Evolutionary conservation across 2,329 filamentous ascomycete species (phyloP).

Genomic region (Epichloe glyceriae): DNA sequence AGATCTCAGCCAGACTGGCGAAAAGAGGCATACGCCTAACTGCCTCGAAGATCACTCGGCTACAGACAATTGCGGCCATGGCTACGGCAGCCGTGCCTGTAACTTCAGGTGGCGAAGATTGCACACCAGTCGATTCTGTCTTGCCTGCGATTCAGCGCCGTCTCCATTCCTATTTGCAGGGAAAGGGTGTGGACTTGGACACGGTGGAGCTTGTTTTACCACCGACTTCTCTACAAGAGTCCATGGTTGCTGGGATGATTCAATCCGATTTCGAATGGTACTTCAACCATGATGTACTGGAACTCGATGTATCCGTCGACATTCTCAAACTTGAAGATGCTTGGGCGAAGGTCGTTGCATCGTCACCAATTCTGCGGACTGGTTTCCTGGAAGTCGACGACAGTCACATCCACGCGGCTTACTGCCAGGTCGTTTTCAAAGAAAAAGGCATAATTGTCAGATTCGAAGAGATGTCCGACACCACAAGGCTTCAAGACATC

Average conservation of each 20-base stretch:
- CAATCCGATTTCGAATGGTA: constrained; percentile 62
- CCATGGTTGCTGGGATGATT: constrained; percentile 73
- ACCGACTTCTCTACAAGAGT: constrained; percentile 73
- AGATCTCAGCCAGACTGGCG: constrained; percentile 60
- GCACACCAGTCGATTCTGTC: too few relatives aligned
- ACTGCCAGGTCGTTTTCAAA: constrained; percentile 35
- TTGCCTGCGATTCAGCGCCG: constrained; percentile 5
- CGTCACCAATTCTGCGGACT: constrained; percentile 63
- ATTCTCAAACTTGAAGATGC: constrained; percentile 42
- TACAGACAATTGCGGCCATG: constrained; percentile 46
- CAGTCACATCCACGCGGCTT: constrained; percentile 36
- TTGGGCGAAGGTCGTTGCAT: constrained; percentile 45
- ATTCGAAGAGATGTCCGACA: constrained; percentile 12
- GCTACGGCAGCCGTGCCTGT: constrained; percentile 26
- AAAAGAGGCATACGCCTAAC: constrained; percentile 45
- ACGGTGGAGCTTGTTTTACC: constrained; percentile 51
- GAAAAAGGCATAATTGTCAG: constrained; percentile 10
- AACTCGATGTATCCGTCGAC: constrained; percentile 43
- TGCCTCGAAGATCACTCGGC: constrained; percentile 66
- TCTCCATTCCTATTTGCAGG: constrained; percentile 26
- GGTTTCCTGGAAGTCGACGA: constrained; percentile 55
- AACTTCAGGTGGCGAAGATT: constrained; percentile 6
- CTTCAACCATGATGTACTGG: constrained; percentile 72
- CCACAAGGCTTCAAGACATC: constrained; percentile 22
- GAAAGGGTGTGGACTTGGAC: constrained; percentile 20